A percentile compares a stretch with the other conserved stretches of the same genome.
Evolutionary conservation across 1,139 yeast genomes (phyloP).

Genomic region (Blastobotrys aristatus): DNA sequence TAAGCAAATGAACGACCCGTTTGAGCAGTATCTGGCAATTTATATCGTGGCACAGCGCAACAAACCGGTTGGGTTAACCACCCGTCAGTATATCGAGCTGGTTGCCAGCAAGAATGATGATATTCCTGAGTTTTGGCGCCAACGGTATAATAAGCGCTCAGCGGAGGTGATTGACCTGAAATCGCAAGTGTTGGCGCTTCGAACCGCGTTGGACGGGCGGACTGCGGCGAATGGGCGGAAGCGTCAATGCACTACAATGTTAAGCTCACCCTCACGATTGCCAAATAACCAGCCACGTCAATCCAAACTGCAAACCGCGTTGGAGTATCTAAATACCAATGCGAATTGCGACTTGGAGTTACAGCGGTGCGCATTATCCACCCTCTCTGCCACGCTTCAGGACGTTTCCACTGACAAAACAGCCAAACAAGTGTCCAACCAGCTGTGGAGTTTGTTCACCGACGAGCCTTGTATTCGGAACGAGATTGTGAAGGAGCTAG

Average conservation of each 20-base stretch:
- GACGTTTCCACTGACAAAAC: too few species aligned
- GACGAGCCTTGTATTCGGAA: not conserved
- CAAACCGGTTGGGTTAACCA: conserved; percentile 12
- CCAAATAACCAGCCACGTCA: too few species aligned
- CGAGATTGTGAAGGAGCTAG: not conserved
- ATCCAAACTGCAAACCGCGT: not conserved
- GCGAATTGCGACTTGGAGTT: too few species aligned
- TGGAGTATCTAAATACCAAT: too few species aligned
- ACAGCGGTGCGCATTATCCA: not conserved
- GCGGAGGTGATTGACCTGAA: conserved; percentile 8
- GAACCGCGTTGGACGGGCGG: not conserved
- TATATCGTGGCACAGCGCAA: conserved; percentile 14
- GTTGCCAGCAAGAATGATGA: conserved; percentile 8
- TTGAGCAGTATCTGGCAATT: conserved; percentile 6
- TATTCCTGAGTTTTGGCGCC: conserved; percentile 18
- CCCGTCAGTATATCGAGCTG: conserved; percentile 2
- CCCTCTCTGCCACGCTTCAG: too few species aligned
- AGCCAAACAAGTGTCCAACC: not conserved
- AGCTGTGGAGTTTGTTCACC: not conserved
- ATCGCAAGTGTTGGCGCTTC: not conserved
- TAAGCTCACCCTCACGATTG: too few species aligned
- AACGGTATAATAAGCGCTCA: conserved; percentile 12
- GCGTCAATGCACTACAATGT: too few species aligned
- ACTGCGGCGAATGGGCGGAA: too few species aligned
- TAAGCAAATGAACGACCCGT: conserved; percentile 7